These are phyloP conservation scores for Cinnamomum micranthum DNA, from an alignment of 164 flowering plant genomes.

Conservation along the genomic window DNA sequence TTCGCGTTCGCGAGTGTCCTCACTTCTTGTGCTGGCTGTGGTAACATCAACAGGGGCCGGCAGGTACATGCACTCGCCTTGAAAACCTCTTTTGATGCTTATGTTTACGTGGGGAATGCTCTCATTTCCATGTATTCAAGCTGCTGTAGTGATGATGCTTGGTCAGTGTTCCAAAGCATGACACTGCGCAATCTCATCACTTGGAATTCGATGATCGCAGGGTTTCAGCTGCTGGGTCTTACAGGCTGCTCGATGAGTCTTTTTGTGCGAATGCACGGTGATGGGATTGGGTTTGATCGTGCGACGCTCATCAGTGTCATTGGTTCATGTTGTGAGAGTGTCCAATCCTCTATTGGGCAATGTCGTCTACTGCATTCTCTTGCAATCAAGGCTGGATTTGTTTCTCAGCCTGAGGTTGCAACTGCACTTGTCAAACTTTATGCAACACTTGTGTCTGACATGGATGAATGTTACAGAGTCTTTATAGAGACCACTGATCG, in stretches of 20 bases:
- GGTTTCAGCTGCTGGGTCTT: conserved; percentile 33
- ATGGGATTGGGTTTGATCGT: conserved; percentile 52
- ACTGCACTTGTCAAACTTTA: conserved; percentile 67
- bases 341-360: conserved; percentile 13
- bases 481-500: conserved; percentile 40
- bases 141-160: conserved; percentile 36
- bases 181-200: conserved; percentile 39
- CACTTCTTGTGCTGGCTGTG: conserved; percentile 29
- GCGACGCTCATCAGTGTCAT: conserved; percentile 50
- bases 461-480: conserved; percentile 39
- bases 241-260: conserved; percentile 29
- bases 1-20: conserved; percentile 58
- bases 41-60: conserved; percentile 33
- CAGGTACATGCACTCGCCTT: conserved; percentile 61
- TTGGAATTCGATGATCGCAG: conserved; percentile 78
- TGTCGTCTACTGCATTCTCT: conserved; percentile 55
- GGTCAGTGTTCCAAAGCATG: conserved; percentile 48
- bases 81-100: conserved; percentile 46
- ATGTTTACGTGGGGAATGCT: conserved; percentile 65
- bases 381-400: conserved; percentile 38
- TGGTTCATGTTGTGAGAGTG: conserved; percentile 23
- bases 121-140: conserved; percentile 70
- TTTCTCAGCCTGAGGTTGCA: conserved; percentile 37
- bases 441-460: conserved; percentile 42
- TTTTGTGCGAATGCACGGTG: conserved; percentile 42